Evolutionary conservation across 208 protist species (phyloP).

Genomic region (Endotrypanum monterogeii): DNA sequence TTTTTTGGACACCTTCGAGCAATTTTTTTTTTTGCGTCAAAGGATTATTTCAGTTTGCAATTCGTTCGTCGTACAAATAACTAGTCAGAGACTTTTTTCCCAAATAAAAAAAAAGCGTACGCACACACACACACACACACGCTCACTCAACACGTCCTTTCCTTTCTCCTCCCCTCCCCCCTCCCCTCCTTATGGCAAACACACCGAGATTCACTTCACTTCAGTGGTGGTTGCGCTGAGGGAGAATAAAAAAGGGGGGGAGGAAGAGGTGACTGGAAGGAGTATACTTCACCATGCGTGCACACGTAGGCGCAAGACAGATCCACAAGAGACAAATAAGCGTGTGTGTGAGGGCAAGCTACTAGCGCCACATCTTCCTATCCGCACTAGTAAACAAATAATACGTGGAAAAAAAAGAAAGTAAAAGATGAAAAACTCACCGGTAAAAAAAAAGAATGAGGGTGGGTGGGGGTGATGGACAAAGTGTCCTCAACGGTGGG

Average conservation of each 20-base stretch:
- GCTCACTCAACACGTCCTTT: background rate
- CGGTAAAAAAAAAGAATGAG: no score
- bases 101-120: background rate
- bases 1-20: background rate
- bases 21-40: no score
- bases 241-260: background rate
- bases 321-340: background rate
- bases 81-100: background rate
- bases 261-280: background rate
- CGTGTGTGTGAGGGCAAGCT: background rate
- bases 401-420: no score
- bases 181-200: background rate
- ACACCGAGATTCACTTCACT: background rate
- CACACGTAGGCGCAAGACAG: background rate
- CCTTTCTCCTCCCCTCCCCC: background rate
- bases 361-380: background rate
- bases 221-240: background rate
- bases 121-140: background rate
- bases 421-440: no score
- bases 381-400: no score
- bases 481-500: no score
- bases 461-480: no score
- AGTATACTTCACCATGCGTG: background rate
- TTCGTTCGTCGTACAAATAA: background rate
- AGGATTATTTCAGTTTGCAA: background rate